Percentiles rank a stretch among this genome's conserved stretches.
Conservation (phyloP, 2,329 filamentous ascomycete genomes). For the Pseudofabraea citricarpa region DNA sequence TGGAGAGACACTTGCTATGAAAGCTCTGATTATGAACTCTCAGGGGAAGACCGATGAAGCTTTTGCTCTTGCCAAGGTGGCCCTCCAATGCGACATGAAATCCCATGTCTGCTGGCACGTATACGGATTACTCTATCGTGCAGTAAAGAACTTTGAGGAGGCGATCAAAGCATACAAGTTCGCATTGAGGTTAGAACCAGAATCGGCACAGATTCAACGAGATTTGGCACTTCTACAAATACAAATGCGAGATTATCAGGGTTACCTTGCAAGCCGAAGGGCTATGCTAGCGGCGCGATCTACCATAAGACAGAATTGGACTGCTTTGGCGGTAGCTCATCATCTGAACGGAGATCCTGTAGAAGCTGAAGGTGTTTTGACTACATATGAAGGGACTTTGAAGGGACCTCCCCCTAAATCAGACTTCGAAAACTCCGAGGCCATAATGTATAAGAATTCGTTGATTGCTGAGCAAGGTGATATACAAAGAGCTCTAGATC, state of each 20-base stretch:
- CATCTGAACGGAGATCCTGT: slow-evolving; percentile 81
- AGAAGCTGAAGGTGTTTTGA: slow-evolving; percentile 86
- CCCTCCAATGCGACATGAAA: slow-evolving; percentile 95
- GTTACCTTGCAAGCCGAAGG: slow-evolving; percentile 84
- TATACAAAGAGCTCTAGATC: slow-evolving; percentile 75
- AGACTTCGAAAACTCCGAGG: slow-evolving; percentile 91
- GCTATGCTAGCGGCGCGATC: slow-evolving; percentile 84
- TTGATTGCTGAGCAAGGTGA: slow-evolving; percentile 91
- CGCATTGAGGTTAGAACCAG: slow-evolving; percentile 87
- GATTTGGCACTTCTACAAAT: slow-evolving; percentile 90
- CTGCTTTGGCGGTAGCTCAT: slow-evolving; percentile 88
- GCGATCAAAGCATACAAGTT: slow-evolving; percentile 99
- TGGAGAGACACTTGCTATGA: slow-evolving; percentile 99
- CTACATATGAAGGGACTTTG: slow-evolving; percentile 88
- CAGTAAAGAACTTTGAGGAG: slow-evolving; percentile 96
- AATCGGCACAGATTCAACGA: slow-evolving; percentile 87
- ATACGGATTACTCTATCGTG: slow-evolving; percentile 88
- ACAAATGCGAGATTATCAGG: slow-evolving; percentile 93
- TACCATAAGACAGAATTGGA: slow-evolving; percentile 88
- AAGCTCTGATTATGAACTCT: slow-evolving; percentile 91
- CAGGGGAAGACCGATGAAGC: slow-evolving; percentile 92
- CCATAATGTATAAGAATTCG: slow-evolving; percentile 88
- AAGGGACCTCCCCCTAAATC: slow-evolving; percentile 71
- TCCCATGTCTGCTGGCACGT: slow-evolving; percentile 99
- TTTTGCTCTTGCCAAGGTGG: slow-evolving; percentile 86